These are phyloP conservation scores for Theobroma cacao DNA, from an alignment of 345 rosid species.

Conservation along the genomic window DNA sequence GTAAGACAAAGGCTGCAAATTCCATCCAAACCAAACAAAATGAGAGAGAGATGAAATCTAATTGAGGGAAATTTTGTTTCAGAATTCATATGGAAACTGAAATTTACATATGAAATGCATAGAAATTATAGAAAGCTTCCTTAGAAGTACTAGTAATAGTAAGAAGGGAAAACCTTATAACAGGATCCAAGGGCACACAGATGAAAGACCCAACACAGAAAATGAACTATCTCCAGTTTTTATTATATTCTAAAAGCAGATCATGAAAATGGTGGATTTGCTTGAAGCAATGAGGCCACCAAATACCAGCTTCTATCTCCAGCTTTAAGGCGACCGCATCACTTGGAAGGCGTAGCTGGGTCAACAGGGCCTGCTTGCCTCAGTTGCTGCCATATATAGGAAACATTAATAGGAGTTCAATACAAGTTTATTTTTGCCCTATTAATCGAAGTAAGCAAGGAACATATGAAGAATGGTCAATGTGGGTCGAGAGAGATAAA, in stretches of 20 bases:
- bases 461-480: background rate
- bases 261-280: background rate
- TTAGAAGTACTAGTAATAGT: background rate
- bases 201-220: background rate
- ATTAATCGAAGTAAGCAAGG: background rate
- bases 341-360: background rate
- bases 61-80: too few species aligned
- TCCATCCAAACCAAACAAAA: too few species aligned
- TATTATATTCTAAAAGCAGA: background rate
- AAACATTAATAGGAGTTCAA: too few species aligned
- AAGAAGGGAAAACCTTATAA: background rate
- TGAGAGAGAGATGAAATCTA: too few species aligned
- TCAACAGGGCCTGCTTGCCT: conserved; percentile 4
- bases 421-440: too few species aligned
- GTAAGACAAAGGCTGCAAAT: too few species aligned
- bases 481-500: conserved; percentile 4
- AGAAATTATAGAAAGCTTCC: background rate
- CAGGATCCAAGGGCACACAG: background rate
- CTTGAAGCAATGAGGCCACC: background rate
- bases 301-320: background rate
- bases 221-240: background rate
- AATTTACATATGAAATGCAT: background rate
- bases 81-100: background rate
- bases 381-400: conserved; percentile 5
- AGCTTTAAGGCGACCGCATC: background rate